Evolutionary conservation across 2,329 filamentous ascomycete species (phyloP).

Genomic region (Botrytis elliptica): DNA sequence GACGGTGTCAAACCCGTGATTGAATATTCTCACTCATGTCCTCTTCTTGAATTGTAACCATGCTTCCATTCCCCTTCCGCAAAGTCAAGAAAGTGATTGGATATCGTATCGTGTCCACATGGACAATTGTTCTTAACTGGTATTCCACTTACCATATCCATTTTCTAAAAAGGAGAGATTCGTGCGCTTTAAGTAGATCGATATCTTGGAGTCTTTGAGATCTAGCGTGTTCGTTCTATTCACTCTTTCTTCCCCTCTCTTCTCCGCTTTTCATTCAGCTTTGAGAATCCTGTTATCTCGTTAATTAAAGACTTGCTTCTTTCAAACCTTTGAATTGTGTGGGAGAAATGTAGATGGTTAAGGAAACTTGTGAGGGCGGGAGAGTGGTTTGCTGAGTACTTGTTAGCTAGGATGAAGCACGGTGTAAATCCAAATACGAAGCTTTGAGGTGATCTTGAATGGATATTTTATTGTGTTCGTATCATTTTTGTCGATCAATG

Average conservation of each 20-base stretch:
- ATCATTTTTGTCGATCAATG: no score
- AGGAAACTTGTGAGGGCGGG: background rate
- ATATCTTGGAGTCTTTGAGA: background rate
- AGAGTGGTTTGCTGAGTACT: background rate
- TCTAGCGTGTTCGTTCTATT: accelerated
- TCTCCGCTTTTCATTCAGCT: background rate
- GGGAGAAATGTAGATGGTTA: no score
- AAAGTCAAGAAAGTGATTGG: no score
- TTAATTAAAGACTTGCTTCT: background rate
- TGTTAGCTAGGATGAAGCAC: background rate
- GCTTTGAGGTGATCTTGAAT: no score
- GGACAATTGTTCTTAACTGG: accelerated
- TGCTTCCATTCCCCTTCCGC: background rate
- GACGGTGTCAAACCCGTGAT: background rate
- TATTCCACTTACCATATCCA: background rate
- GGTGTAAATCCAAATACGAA: background rate
- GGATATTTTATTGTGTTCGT: no score
- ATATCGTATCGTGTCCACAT: accelerated
- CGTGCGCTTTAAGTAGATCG: background rate
- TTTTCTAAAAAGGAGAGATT: background rate
- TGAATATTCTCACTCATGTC: accelerated
- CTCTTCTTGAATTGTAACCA: background rate
- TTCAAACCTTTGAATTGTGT: accelerated
- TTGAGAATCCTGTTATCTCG: accelerated
- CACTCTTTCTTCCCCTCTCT: background rate